Conservation (phyloP, 768 basidiomycete species). For the Tricholoma bakamatsutake region DNA sequence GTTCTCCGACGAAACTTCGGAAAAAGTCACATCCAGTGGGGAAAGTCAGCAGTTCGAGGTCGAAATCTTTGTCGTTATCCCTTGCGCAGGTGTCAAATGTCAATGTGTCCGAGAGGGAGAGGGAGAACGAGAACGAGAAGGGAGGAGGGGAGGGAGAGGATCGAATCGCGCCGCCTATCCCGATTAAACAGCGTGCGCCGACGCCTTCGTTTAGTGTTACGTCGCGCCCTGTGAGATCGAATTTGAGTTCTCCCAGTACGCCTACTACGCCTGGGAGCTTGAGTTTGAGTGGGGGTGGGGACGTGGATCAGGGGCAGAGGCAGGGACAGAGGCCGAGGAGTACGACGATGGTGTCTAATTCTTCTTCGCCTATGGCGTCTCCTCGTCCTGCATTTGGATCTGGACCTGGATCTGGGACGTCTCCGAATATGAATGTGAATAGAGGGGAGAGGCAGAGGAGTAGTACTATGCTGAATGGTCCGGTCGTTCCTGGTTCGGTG, state of each 20-base stretch:
- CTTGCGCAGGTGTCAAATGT: background rate
- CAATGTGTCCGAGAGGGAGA: background rate
- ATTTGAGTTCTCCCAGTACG: background rate
- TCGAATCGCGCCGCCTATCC: slow-evolving; percentile 43
- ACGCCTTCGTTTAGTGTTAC: slow-evolving; percentile 58
- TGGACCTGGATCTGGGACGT: background rate
- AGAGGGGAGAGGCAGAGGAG: slow-evolving; percentile 28
- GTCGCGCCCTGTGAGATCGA: slow-evolving; percentile 37
- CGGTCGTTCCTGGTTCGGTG: slow-evolving; percentile 7
- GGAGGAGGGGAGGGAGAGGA: slow-evolving; percentile 22
- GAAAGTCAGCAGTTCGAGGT: background rate
- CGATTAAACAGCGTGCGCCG: slow-evolving; percentile 50
- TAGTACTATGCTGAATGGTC: slow-evolving; percentile 32
- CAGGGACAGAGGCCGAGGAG: slow-evolving; percentile 29
- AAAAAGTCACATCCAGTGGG: background rate
- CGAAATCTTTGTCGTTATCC: background rate
- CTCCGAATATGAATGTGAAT: background rate
- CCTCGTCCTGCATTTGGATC: background rate
- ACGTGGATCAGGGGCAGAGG: background rate
- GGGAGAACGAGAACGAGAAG: slow-evolving; percentile 6
- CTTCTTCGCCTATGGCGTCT: slow-evolving; percentile 22
- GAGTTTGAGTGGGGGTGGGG: background rate
- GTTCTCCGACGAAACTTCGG: background rate
- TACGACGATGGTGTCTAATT: slow-evolving; percentile 26
- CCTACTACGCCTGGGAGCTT: slow-evolving; percentile 18